phyloP scores from a whole-genome alignment of 2,329 filamentous ascomycete species.

The Verticillium nubilum region DNA sequence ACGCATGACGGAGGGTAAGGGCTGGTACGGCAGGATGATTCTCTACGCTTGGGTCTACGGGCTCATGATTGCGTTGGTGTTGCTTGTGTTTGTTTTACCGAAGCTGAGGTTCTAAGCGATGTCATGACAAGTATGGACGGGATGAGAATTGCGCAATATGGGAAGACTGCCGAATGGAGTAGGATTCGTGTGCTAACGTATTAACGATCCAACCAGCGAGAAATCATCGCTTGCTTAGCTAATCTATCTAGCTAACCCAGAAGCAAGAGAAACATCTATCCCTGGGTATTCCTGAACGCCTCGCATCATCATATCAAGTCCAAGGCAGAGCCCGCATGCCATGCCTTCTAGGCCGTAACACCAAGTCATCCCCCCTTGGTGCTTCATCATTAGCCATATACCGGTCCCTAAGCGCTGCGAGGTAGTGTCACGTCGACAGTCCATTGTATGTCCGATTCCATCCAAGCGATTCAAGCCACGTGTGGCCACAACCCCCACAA shows the following conservation, averaged over 20 bases:
- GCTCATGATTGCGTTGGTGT: conserved; percentile 69
- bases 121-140: background rate
- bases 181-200: background rate
- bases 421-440: too few relatives aligned
- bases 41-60: conserved; percentile 81
- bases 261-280: background rate
- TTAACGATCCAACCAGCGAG: background rate
- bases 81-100: conserved; percentile 80
- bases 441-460: background rate
- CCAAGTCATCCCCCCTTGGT: background rate
- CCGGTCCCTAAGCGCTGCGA: too few relatives aligned
- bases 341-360: background rate
- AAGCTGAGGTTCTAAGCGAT: conserved; percentile 72
- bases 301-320: background rate
- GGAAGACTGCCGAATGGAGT: background rate
- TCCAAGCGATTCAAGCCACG: background rate
- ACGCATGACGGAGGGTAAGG: conserved; percentile 80
- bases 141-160: background rate
- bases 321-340: background rate
- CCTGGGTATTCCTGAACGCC: background rate
- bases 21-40: conserved; percentile 79
- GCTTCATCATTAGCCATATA: too few relatives aligned
- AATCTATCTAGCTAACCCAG: background rate
- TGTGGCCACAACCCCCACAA: background rate
- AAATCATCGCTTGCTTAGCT: background rate